Evolutionary conservation across 345 rosid genomes (phyloP), one percentile per base, ranked within the genome.

Genomic region (Pugionium cornutum): DNA sequence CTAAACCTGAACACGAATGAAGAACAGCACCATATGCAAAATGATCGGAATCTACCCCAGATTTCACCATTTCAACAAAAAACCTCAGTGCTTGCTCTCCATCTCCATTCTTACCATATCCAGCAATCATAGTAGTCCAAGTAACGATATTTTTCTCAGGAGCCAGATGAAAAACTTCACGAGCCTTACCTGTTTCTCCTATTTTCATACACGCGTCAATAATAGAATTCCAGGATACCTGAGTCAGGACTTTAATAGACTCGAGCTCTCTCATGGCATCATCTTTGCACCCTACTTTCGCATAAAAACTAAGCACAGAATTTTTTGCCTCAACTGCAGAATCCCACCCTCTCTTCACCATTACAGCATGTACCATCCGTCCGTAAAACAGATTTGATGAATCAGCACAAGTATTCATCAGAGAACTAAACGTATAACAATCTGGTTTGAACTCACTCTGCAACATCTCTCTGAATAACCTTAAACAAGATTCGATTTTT

Each of bases 121-220:
- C 97, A 7, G 86, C 64, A 69, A 87, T 81, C 88, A 89, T 85
- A 9, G 79, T 76, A 18, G 97, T 89, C 95, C 95, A 89, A 0
- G 89, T 85, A 53, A 83, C 83, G 37, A 82, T 74, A 45, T 85
- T 83, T 76, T 75, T 87, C 73, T 75, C 85, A 4, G 87, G 87
- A 28, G 80, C 60, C 4, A 1, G 47, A 40, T 65, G 68, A 75
- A 90, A 90, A 2, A 64, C 72, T 18, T 78, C 63, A 32, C 72
- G 58, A 9, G 95, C 97, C 64, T 82, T 79, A 46, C 32, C 0
- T 2, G 75, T 72, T 56, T 88, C 80, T 64, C 91, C 96, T 6
- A 40, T 62, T 77, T 76, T 88, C 88, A 90, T 84, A 79, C 80
- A 63, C 9, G 84, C 83, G 69, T 88, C 96, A 35, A 90, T 81